These are phyloP conservation scores for Aspergillus carlsbadensis DNA, from an alignment of 495 filamentous ascomycete genomes.

Conservation along the genomic window DNA sequence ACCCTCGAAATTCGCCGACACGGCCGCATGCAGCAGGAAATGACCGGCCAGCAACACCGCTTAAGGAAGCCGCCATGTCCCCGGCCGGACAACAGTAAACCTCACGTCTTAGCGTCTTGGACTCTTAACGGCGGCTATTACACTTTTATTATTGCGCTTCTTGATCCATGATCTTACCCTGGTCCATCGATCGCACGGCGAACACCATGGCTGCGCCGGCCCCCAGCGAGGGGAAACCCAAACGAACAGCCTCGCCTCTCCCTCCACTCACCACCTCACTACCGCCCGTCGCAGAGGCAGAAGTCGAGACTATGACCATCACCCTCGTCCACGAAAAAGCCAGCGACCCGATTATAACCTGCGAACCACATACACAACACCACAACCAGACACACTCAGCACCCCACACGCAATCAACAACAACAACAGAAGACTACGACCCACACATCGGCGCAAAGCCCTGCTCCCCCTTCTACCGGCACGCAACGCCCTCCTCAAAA, in stretches of 20 bases:
- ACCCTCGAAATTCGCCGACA: neutral
- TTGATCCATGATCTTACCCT: no score
- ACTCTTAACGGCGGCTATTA: no score
- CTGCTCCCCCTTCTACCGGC: constrained; percentile 60
- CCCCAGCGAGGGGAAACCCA: no score
- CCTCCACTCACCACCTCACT: no score
- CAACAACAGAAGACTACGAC: constrained; percentile 34
- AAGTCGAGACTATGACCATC: no score
- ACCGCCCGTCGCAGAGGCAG: no score
- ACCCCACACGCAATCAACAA: constrained; percentile 1
- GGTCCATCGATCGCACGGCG: no score
- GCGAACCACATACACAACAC: neutral
- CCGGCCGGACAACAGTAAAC: no score
- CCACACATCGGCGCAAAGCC: constrained; percentile 47
- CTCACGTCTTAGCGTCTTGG: no score
- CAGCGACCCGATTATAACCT: neutral
- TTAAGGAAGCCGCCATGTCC: neutral
- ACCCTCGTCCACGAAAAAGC: neutral
- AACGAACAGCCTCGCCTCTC: no score
- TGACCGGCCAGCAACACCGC: neutral
- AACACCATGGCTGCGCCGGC: no score
- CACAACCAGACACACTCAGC: neutral
- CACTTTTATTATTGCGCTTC: no score
- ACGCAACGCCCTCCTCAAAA: constrained; percentile 49
- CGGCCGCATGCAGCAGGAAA: neutral